Base-by-base conservation (phyloP, 352 stramenopile species). In the Phytophthora hibernalis region DNA sequence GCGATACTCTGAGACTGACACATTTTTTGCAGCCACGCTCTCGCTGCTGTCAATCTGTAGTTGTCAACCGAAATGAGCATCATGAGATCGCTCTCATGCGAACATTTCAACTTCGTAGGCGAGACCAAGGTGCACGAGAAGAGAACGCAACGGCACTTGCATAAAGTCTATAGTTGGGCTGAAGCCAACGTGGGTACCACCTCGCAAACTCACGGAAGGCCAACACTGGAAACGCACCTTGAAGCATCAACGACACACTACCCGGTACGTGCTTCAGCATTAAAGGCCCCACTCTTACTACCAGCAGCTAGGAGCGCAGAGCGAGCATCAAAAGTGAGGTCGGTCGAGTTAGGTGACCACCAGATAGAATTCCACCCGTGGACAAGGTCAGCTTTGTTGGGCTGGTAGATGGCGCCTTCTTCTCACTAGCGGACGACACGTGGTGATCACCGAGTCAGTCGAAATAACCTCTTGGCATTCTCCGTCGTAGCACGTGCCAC, bases 121-220 rank as follows among this genome's bases (percentile, higher is more conserved):
- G 7, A 85, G 37, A 30, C 82, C 84, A 59, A 93, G 88, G 7
- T 74, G 69, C 1, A 56, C 42, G 0, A 93, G 66, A 16, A 91
- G 50, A 16, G 56, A 35, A 20, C 56, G 26, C 11, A 93, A 59
- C 3, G 76, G 72, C 0, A 79, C 47, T 44, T 83, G 69, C 64
- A 90, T 87, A 33, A 90, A 93, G 49, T 93, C 84, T 1, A 85
- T 71, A 0, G 84, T 70, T 7, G 82, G 84, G 55, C 80, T 90
- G 44, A 90, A 93, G 12, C 65, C 65, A 1, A 85, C 79, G 60
- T 93, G 77, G 0, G 84, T 93, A 1, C 84, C 84, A 12, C 82
- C 84, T 22, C 71, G 51, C 11, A 93, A 64, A 2, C 31, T 60
- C 44, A 43, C 76, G 66, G 44, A 85, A 89, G 2, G 81, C 45